These are phyloP conservation scores for Pseudopithomyces chartarum DNA, from an alignment of 2,329 filamentous ascomycete genomes.

Conservation along the genomic window DNA sequence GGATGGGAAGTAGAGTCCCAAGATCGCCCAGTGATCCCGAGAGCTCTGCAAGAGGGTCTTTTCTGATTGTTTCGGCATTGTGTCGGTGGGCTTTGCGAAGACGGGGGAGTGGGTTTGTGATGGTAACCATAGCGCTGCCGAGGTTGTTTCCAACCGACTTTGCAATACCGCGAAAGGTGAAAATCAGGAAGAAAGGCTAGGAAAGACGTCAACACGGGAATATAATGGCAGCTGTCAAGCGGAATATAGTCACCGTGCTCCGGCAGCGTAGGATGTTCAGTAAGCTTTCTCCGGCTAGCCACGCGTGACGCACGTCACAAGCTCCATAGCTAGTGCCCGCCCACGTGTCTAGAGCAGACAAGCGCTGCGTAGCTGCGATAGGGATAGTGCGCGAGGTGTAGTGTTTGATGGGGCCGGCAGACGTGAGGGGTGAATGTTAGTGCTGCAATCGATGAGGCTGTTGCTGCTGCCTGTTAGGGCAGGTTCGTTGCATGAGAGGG, in stretches of 20 bases:
- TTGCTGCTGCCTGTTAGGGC: constrained; percentile 2
- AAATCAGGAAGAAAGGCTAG: background rate
- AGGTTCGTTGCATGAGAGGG: constrained; percentile 1
- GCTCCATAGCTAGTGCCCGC: background rate
- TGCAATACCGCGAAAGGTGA: background rate
- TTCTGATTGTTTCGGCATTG: constrained; percentile 62
- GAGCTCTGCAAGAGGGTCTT: constrained; percentile 71
- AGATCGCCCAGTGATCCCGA: constrained; percentile 89
- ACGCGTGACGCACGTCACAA: constrained; percentile 7
- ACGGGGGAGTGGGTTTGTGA: constrained; percentile 30
- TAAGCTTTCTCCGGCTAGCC: no score
- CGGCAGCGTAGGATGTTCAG: no score
- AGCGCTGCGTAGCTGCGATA: constrained; percentile 9
- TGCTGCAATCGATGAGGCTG: constrained; percentile 2
- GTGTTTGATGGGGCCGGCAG: background rate
- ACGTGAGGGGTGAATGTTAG: constrained; percentile 9
- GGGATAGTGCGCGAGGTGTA: constrained; percentile 2
- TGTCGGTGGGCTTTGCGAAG: constrained; percentile 43
- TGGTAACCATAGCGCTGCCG: constrained; percentile 20
- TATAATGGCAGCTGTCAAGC: background rate
- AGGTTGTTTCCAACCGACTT: background rate
- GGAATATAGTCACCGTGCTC: no score
- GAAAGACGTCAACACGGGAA: no score
- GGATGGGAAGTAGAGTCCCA: constrained; percentile 85
- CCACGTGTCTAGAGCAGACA: constrained; percentile 13